Percentiles rank a stretch among this genome's conserved stretches.
Conservation (phyloP, 768 basidiomycete species). For the Amanita molliuscula region DNA sequence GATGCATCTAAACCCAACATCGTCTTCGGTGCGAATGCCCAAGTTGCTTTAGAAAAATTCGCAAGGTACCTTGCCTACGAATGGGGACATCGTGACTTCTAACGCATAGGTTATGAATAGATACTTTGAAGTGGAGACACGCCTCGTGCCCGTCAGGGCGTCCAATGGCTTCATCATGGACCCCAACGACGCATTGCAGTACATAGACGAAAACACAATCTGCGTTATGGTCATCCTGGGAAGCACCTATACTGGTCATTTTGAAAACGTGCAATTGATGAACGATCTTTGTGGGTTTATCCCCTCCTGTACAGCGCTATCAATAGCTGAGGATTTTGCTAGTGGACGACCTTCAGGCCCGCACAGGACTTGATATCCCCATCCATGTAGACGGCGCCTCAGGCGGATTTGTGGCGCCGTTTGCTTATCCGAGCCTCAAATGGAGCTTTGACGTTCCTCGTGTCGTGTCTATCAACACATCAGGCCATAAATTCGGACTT, state of each 20-base stretch:
- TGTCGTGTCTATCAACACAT: constrained; percentile 43
- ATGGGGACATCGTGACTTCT: neutral
- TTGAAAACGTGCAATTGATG: constrained; percentile 51
- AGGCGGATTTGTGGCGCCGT: constrained; percentile 55
- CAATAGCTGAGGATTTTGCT: neutral
- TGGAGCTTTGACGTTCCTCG: constrained; percentile 53
- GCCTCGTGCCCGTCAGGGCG: constrained; percentile 34
- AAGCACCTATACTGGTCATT: constrained; percentile 52
- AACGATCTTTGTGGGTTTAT: constrained; percentile 29
- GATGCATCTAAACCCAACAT: constrained; percentile 46
- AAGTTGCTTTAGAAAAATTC: constrained; percentile 58
- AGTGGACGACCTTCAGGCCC: constrained; percentile 44
- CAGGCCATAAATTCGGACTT: constrained; percentile 50
- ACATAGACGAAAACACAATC: constrained; percentile 63
- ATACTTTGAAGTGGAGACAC: constrained; percentile 55
- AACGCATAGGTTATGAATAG: constrained; percentile 13
- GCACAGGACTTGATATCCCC: constrained; percentile 47
- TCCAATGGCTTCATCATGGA: constrained; percentile 42
- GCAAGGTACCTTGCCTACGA: constrained; percentile 27
- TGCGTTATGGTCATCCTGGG: constrained; percentile 50
- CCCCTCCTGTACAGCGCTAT: neutral
- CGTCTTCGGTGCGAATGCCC: constrained; percentile 50
- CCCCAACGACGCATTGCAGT: constrained; percentile 44
- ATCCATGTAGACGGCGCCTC: constrained; percentile 64
- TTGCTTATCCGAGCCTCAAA: constrained; percentile 43